phyloP scores from a whole-genome alignment of 2,329 filamentous ascomycete genomes.

The Aspergillus brunneoviolaceus region DNA sequence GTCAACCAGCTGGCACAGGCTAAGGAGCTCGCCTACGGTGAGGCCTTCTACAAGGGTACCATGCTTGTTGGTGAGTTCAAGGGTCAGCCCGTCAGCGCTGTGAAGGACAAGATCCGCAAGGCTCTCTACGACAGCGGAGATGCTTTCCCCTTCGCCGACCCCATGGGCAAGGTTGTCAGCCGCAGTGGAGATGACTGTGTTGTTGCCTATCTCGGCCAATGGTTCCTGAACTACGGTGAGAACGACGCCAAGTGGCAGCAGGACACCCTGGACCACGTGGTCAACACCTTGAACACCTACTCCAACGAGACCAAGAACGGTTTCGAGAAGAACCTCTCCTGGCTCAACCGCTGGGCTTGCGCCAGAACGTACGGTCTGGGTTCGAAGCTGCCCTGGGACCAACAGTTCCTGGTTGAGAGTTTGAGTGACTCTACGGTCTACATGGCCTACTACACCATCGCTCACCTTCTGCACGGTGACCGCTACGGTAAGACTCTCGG shows the following conservation, averaged over 20 bases:
- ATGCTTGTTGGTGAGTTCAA: slow-evolving; percentile 86
- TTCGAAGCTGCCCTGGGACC: slow-evolving; percentile 92
- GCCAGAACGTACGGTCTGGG: slow-evolving; percentile 88
- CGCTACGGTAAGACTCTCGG: slow-evolving; percentile 77
- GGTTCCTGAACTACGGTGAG: slow-evolving; percentile 96
- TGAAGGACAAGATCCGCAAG: slow-evolving; percentile 80
- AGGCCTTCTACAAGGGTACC: slow-evolving; percentile 92
- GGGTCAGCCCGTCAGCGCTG: slow-evolving; percentile 80
- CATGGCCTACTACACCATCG: slow-evolving; percentile 62
- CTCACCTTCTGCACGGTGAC: slow-evolving; percentile 72
- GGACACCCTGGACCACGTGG: slow-evolving; percentile 69
- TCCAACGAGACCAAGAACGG: slow-evolving; percentile 72
- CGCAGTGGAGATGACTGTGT: slow-evolving; percentile 91
- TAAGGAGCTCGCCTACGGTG: slow-evolving; percentile 95
- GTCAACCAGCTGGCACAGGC: slow-evolving; percentile 85
- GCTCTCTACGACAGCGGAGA: slow-evolving; percentile 72
- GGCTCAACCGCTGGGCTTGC: slow-evolving; percentile 96
- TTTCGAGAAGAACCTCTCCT: slow-evolving; percentile 82
- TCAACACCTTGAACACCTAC: slow-evolving; percentile 75
- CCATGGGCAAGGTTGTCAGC: slow-evolving; percentile 83
- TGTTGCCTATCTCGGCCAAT: slow-evolving; percentile 90
- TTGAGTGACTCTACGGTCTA: slow-evolving; percentile 92
- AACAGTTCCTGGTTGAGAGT: slow-evolving; percentile 85
- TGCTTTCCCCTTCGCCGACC: slow-evolving; percentile 91
- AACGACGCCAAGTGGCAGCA: slow-evolving; percentile 76